Percentiles rank a stretch among this genome's conserved stretches.
These are phyloP conservation scores for Blastomyces gilchristii DNA, from an alignment of 2,329 filamentous ascomycete genomes.

Conservation along the genomic window DNA sequence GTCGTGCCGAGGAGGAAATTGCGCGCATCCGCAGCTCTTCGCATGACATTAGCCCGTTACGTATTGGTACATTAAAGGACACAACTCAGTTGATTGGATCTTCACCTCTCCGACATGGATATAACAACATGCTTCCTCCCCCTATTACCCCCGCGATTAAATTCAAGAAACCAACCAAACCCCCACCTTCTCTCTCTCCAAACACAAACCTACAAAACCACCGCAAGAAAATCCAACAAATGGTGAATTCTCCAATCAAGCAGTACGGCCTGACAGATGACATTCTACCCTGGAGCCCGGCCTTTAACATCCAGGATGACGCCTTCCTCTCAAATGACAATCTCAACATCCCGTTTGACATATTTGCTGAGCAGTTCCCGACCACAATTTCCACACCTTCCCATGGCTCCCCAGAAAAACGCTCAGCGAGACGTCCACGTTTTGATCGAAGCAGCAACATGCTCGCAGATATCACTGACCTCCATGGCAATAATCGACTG, in stretches of 20 bases:
- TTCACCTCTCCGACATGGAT: constrained; percentile 54
- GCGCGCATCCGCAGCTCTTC: constrained; percentile 84
- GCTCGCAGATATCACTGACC: constrained; percentile 38
- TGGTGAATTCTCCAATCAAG: constrained; percentile 66
- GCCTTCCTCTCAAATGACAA: constrained; percentile 24
- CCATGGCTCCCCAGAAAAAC: constrained; percentile 47
- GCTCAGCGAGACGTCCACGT: constrained; percentile 41
- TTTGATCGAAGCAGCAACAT: constrained; percentile 42
- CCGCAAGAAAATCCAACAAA: constrained; percentile 66
- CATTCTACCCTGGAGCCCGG: constrained; percentile 36
- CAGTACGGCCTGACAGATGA: constrained; percentile 34
- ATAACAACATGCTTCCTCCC: constrained; percentile 53
- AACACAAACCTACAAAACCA: constrained; percentile 87
- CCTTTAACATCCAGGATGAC: constrained; percentile 44
- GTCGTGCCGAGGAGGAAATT: constrained; percentile 92
- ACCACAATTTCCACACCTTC: constrained; percentile 31
- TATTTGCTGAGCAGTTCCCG: constrained; percentile 40
- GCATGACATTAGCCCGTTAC: constrained; percentile 69
- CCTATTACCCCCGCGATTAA: constrained; percentile 78
- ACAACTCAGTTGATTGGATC: constrained; percentile 43
- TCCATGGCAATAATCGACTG: constrained; percentile 28
- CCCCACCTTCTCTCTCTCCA: constrained; percentile 72
- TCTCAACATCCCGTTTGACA: constrained; percentile 45
- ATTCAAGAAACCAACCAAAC: constrained; percentile 57
- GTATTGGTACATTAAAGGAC: constrained; percentile 34